Conservation (phyloP, 441 rosid genomes). For the Dalechampia spathulata region DNA sequence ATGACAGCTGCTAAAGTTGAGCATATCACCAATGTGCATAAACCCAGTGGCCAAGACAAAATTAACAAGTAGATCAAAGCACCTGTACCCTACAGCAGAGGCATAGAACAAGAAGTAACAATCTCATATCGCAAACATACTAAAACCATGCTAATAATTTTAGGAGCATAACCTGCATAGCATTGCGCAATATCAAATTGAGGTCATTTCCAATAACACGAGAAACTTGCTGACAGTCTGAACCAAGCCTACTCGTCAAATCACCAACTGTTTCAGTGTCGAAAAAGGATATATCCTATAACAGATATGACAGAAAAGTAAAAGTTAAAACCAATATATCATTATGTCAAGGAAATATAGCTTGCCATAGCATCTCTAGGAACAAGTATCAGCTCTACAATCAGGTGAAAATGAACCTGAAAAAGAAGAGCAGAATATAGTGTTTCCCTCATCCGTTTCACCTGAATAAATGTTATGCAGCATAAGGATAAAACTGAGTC, state of each 20-base stretch:
- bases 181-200: constrained; percentile 77
- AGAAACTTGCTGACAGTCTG: constrained; percentile 97
- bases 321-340: constrained; percentile 1
- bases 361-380: neutral
- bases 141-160: constrained; percentile 1
- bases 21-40: constrained; percentile 71
- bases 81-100: constrained; percentile 66
- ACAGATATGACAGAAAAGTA: constrained; percentile 5
- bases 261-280: constrained; percentile 96
- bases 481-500: constrained; percentile 7
- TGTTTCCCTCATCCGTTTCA: constrained; percentile 92
- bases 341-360: constrained; percentile 8
- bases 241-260: constrained; percentile 95
- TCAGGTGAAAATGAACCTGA: constrained; percentile 45
- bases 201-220: constrained; percentile 91
- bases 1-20: constrained; percentile 64
- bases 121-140: constrained; percentile 10
- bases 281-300: constrained; percentile 88
- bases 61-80: constrained; percentile 75
- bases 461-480: constrained; percentile 39
- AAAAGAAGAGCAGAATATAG: constrained; percentile 79
- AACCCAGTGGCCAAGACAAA: constrained; percentile 82
- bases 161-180: constrained; percentile 65
- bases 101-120: constrained; percentile 21
- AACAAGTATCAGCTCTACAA: too few relatives aligned